Evolutionary conservation across 257 asterid species (phyloP).

Genomic region (Petunia secreta): DNA sequence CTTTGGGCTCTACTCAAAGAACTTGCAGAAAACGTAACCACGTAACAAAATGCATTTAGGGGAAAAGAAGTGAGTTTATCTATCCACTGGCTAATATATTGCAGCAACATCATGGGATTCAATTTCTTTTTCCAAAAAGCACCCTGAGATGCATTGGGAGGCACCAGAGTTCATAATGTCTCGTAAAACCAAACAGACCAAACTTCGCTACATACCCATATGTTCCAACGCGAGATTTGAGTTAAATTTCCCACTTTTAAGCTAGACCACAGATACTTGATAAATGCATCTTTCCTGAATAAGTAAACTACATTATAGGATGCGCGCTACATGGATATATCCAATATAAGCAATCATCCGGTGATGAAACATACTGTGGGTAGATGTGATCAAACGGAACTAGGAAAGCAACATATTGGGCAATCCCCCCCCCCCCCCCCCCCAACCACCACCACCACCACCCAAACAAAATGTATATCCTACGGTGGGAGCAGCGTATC

Average conservation of each 20-base stretch:
- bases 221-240: background rate
- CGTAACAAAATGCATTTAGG: background rate
- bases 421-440: too few species aligned
- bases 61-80: background rate
- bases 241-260: background rate
- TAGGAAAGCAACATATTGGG: slow-evolving; percentile 4
- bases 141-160: background rate
- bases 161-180: background rate
- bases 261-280: background rate
- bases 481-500: background rate
- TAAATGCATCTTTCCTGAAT: background rate
- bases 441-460: too few species aligned
- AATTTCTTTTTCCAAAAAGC: background rate
- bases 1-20: background rate
- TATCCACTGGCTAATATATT: background rate
- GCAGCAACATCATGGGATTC: background rate
- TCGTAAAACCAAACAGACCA: background rate
- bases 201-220: background rate
- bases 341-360: background rate
- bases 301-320: background rate
- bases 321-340: background rate
- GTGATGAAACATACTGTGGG: background rate
- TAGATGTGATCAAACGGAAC: background rate
- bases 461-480: background rate
- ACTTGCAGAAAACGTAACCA: background rate